phyloP scores from a whole-genome alignment of 768 basidiomycete species.

The Coprinopsis sp. region DNA sequence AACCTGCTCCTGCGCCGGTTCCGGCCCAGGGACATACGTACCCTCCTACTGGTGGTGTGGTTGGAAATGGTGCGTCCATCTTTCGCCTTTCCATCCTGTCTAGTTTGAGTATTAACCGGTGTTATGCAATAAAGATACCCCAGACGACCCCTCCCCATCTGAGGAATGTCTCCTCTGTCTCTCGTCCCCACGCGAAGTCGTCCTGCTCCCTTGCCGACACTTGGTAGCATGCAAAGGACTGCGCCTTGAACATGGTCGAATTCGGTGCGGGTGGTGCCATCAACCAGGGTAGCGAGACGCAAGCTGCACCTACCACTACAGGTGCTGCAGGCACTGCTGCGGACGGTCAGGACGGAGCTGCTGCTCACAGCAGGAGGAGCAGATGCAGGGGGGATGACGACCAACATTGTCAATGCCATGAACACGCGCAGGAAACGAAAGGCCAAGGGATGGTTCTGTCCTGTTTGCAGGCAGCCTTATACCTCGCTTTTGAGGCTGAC shows the following conservation, averaged over 20 bases:
- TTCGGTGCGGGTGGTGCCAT: constrained; percentile 80
- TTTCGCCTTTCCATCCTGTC: no score
- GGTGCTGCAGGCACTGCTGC: constrained; percentile 34
- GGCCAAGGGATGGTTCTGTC: constrained; percentile 97
- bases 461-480: constrained; percentile 92
- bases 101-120: no score
- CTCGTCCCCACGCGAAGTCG: constrained; percentile 83
- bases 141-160: constrained; percentile 62
- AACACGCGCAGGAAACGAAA: constrained; percentile 76
- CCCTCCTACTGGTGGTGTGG: no score
- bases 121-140: constrained; percentile 43
- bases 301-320: no score
- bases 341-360: no score
- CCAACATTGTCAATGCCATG: constrained; percentile 25
- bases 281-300: no score
- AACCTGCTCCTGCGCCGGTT: constrained; percentile 20
- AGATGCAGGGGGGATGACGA: no score
- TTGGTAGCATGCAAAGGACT: constrained; percentile 94
- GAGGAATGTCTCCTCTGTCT: constrained; percentile 92
- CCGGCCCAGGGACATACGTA: no score
- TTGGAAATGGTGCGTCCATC: no score
- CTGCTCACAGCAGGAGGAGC: no score
- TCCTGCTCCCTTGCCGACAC: constrained; percentile 89
- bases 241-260: constrained; percentile 95
- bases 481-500: constrained; percentile 84